phyloP scores from a whole-genome alignment of 371 early-diverging fungal species.

The Apophysomyces sp. region DNA sequence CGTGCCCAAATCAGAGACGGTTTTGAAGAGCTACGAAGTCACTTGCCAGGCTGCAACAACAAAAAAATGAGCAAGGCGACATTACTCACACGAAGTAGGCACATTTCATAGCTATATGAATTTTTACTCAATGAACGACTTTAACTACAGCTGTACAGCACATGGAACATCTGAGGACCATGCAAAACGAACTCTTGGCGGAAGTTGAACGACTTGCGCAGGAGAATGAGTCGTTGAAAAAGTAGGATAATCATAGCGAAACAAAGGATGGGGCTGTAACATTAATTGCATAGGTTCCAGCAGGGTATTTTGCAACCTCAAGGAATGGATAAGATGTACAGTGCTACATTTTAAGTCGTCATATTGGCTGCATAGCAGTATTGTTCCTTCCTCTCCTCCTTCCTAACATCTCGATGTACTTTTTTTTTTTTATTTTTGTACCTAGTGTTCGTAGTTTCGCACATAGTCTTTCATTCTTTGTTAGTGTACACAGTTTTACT shows the following conservation, averaged over 20 bases:
- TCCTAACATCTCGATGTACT: constrained; percentile 4
- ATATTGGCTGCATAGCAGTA: neutral
- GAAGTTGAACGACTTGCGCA: constrained; percentile 49
- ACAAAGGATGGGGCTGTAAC: neutral
- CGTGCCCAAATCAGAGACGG: constrained; percentile 55
- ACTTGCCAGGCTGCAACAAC: constrained; percentile 50
- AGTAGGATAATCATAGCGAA: constrained; percentile 19
- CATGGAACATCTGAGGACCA: constrained; percentile 47
- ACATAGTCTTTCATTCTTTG: constrained; percentile 13
- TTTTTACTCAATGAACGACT: neutral
- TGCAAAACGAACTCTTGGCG: constrained; percentile 42
- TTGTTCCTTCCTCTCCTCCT: neutral
- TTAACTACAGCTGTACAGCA: constrained; percentile 42
- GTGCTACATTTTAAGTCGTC: constrained; percentile 21
- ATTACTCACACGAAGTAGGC: constrained; percentile 52
- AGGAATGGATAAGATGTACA: constrained; percentile 53
- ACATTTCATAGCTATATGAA: neutral
- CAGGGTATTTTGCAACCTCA: constrained; percentile 47
- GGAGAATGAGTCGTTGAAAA: constrained; percentile 51
- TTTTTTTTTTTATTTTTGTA: constrained; percentile 10
- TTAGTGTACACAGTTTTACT: constrained; percentile 18
- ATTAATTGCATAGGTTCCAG: constrained; percentile 31
- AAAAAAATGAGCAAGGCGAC: constrained; percentile 62
- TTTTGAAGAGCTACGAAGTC: constrained; percentile 53
- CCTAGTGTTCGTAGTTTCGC: constrained; percentile 13